Evolutionary conservation across 2,329 filamentous ascomycete genomes (phyloP).

Genomic region (Byssoonygena ceratinophila): DNA sequence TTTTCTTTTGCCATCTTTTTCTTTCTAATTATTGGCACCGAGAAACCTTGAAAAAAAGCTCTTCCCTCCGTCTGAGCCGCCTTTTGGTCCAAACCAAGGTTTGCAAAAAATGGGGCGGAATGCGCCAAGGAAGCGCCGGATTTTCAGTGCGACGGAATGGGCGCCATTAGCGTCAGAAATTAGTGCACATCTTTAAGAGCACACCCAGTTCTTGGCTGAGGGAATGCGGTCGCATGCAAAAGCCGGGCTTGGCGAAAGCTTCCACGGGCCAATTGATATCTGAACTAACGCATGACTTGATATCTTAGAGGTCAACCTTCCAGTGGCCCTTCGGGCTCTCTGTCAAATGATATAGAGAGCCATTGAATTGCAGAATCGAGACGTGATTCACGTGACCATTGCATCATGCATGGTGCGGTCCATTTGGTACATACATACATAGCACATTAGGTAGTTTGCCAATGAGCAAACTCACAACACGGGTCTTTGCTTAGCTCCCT

Average conservation of each 20-base stretch:
- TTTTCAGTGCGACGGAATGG: slow-evolving; percentile 13
- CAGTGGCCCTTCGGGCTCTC: background rate
- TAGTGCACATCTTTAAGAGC: background rate
- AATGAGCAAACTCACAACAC: too few species aligned
- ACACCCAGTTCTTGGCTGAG: background rate
- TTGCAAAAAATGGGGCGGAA: slow-evolving; percentile 6
- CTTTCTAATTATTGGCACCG: background rate
- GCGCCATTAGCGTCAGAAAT: slow-evolving; percentile 11
- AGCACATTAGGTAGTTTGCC: too few species aligned
- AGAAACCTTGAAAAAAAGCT: background rate
- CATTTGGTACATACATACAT: too few species aligned
- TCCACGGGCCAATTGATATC: slow-evolving; percentile 10
- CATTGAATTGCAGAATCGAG: background rate
- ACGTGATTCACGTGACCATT: slow-evolving; percentile 4
- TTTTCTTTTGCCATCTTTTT: too few species aligned
- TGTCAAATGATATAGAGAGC: background rate
- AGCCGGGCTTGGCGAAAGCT: slow-evolving; percentile 4
- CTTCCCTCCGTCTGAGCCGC: slow-evolving; percentile 1
- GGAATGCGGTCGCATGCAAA: background rate
- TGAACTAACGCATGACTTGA: slow-evolving; percentile 4
- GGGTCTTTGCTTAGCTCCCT: too few species aligned
- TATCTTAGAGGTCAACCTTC: background rate
- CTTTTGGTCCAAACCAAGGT: slow-evolving; percentile 1
- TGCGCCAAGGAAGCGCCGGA: slow-evolving; percentile 10
- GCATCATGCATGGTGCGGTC: slow-evolving; percentile 8